Conservation (phyloP, 495 filamentous ascomycete species). For the Lasiosphaeria ovina region DNA sequence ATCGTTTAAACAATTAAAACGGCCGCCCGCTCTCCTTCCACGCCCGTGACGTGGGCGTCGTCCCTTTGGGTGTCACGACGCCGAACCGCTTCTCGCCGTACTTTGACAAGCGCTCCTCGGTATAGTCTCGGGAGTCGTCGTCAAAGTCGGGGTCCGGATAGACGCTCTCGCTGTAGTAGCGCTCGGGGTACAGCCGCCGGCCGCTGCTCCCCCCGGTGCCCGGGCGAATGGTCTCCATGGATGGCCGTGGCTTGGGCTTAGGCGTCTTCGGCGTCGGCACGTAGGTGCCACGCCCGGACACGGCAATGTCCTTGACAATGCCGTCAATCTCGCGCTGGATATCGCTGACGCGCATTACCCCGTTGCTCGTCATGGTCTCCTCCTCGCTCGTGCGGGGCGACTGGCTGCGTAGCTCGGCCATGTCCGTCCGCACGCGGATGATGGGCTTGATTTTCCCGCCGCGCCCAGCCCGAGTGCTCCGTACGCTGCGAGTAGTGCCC, state of each 20-base stretch:
- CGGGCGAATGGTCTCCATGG: slow-evolving; percentile 19
- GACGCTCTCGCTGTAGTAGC: slow-evolving; percentile 32
- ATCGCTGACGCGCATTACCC: slow-evolving; percentile 43
- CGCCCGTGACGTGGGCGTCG: slow-evolving; percentile 15
- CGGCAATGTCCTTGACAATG: slow-evolving; percentile 30
- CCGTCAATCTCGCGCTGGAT: slow-evolving; percentile 37
- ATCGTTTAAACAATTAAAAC: slow-evolving; percentile 9
- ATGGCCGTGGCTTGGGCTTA: slow-evolving; percentile 1
- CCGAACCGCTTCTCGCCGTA: slow-evolving; percentile 26
- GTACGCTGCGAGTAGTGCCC: slow-evolving; percentile 12
- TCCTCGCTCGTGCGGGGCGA: slow-evolving; percentile 42
- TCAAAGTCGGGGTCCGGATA: slow-evolving; percentile 25
- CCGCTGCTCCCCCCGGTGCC: slow-evolving; percentile 16
- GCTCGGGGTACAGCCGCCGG: slow-evolving; percentile 17
- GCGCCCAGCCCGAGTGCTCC: slow-evolving; percentile 10
- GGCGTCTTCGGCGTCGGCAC: slow-evolving; percentile 5
- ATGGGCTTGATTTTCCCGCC: slow-evolving; percentile 25
- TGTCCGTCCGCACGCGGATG: slow-evolving; percentile 29
- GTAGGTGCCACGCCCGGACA: slow-evolving; percentile 24
- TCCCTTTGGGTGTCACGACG: slow-evolving; percentile 26
- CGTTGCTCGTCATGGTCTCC: slow-evolving; percentile 44
- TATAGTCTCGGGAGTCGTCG: slow-evolving; percentile 18
- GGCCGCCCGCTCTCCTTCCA: slow-evolving; percentile 20
- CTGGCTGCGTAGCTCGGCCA: slow-evolving; percentile 37
- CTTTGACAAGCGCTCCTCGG: slow-evolving; percentile 22